Evolutionary conservation across 352 stramenopile species (phyloP).

Genomic region (Pythium brassicae): DNA sequence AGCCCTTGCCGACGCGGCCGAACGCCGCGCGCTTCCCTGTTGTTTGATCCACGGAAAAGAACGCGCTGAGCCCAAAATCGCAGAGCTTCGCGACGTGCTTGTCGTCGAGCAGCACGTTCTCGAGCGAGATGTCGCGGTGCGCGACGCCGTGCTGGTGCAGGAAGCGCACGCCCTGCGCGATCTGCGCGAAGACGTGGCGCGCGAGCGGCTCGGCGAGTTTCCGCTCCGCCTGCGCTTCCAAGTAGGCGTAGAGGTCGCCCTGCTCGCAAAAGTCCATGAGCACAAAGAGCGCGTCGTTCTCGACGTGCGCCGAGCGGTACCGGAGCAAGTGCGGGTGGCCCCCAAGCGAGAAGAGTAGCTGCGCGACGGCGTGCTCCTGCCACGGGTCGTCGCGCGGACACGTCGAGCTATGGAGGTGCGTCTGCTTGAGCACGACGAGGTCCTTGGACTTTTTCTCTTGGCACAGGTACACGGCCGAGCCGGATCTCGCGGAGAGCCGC

Average conservation of each 20-base stretch:
- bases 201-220: conserved; percentile 9
- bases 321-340: conserved; percentile 33
- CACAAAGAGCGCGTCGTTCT: conserved; percentile 38
- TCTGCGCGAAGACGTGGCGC: conserved; percentile 11
- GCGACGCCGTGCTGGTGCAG: conserved; percentile 10
- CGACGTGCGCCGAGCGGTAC: conserved; percentile 16
- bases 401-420: conserved; percentile 10
- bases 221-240: conserved; percentile 8
- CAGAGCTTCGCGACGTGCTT: conserved; percentile 6
- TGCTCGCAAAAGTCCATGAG: conserved; percentile 59
- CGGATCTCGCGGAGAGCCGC: conserved; percentile 1
- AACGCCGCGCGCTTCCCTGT: background rate
- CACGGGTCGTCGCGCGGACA: conserved; percentile 14
- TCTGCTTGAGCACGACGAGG: conserved; percentile 21
- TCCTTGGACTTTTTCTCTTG: conserved; percentile 9
- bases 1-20: conserved; percentile 3
- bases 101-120: conserved; percentile 12
- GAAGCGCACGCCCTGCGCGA: conserved; percentile 9
- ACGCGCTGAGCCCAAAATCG: conserved; percentile 11
- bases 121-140: conserved; percentile 1
- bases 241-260: conserved; percentile 43
- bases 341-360: conserved; percentile 16
- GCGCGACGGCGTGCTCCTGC: conserved; percentile 16
- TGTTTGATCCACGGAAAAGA: background rate
- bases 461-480: conserved; percentile 15